Evolutionary conservation across 2,329 filamentous ascomycete species (phyloP).

Genomic region (Malbranchea zuffiana): DNA sequence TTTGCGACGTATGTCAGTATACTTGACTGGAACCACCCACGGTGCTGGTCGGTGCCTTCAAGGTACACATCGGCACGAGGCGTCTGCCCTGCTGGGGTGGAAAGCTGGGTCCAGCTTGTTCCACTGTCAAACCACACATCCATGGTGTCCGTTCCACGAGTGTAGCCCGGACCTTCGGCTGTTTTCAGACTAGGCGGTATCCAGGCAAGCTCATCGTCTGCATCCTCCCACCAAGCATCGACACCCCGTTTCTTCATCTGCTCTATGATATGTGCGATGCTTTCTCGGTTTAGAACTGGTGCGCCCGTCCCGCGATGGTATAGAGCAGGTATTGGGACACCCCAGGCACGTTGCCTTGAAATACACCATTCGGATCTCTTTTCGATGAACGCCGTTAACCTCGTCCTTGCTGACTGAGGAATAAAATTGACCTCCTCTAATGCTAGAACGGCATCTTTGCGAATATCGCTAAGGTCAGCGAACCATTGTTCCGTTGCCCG

Average conservation of each 20-base stretch:
- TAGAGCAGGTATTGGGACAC: slow-evolving; percentile 86
- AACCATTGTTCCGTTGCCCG: slow-evolving; percentile 97
- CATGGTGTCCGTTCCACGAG: slow-evolving; percentile 87
- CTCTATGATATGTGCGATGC: slow-evolving; percentile 72
- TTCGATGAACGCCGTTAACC: slow-evolving; percentile 75
- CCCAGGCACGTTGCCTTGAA: slow-evolving; percentile 89
- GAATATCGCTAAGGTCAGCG: slow-evolving; percentile 77
- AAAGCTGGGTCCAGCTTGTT: slow-evolving; percentile 66
- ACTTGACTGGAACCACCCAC: slow-evolving; percentile 97
- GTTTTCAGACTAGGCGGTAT: slow-evolving; percentile 52
- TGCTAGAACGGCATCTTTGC: slow-evolving; percentile 57
- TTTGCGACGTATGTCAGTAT: slow-evolving; percentile 71
- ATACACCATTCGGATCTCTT: slow-evolving; percentile 96
- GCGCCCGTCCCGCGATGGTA: slow-evolving; percentile 59
- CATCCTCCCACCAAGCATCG: slow-evolving; percentile 92
- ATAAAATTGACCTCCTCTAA: slow-evolving; percentile 66
- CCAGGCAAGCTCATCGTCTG: slow-evolving; percentile 65
- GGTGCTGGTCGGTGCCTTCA: slow-evolving; percentile 90
- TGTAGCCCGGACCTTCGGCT: slow-evolving; percentile 41
- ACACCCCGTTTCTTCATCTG: slow-evolving; percentile 66
- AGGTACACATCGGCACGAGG: slow-evolving; percentile 69
- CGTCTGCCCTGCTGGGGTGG: slow-evolving; percentile 23
- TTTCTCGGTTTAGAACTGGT: slow-evolving; percentile 67
- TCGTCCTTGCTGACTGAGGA: slow-evolving; percentile 59
- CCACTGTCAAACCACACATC: slow-evolving; percentile 99